Evolutionary conservation across 2,329 filamentous ascomycete genomes (phyloP).

Genomic region (Penicillium brasilianum): DNA sequence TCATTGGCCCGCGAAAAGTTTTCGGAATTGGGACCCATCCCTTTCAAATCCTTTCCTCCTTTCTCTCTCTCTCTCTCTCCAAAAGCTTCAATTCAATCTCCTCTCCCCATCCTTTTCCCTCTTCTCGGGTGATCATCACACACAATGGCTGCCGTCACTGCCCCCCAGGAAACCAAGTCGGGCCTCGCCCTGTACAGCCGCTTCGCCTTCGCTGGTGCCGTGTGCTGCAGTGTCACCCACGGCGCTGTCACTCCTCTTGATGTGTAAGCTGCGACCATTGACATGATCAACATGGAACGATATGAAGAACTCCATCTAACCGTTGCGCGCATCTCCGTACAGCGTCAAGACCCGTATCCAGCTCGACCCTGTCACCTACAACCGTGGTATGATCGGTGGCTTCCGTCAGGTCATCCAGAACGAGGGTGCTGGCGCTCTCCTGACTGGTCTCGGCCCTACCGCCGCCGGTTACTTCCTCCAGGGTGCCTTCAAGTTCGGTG

Average conservation of each 20-base stretch:
- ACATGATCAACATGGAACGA: neutral
- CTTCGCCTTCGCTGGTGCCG: slow-evolving; percentile 94
- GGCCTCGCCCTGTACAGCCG: slow-evolving; percentile 71
- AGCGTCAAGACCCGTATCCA: slow-evolving; percentile 97
- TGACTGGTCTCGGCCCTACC: slow-evolving; percentile 85
- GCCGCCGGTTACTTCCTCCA: slow-evolving; percentile 92
- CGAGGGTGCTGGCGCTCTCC: slow-evolving; percentile 83
- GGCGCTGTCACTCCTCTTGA: slow-evolving; percentile 96
- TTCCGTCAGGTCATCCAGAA: slow-evolving; percentile 83
- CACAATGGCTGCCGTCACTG: slow-evolving; percentile 50
- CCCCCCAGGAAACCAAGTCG: slow-evolving; percentile 52
- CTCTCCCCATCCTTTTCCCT: slow-evolving; percentile 19
- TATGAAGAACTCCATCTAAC: slow-evolving; percentile 12
- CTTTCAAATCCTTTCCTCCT: slow-evolving; percentile 34
- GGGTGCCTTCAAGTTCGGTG: slow-evolving; percentile 91
- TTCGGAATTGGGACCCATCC: slow-evolving; percentile 37
- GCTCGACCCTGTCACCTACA: slow-evolving; percentile 88
- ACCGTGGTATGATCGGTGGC: slow-evolving; percentile 82
- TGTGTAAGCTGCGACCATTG: slow-evolving; percentile 72
- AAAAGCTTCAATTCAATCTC: slow-evolving; percentile 7
- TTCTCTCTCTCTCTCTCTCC: slow-evolving; percentile 17
- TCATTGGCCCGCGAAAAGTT: slow-evolving; percentile 37
- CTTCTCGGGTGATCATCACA: slow-evolving; percentile 27
- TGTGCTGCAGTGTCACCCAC: slow-evolving; percentile 99
- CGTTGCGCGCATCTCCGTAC: slow-evolving; percentile 31